A percentile compares a stretch with the other conserved stretches of the same genome.
Conservation (phyloP, 2,329 filamentous ascomycete species). For the Cordyceps fumosorosea region DNA sequence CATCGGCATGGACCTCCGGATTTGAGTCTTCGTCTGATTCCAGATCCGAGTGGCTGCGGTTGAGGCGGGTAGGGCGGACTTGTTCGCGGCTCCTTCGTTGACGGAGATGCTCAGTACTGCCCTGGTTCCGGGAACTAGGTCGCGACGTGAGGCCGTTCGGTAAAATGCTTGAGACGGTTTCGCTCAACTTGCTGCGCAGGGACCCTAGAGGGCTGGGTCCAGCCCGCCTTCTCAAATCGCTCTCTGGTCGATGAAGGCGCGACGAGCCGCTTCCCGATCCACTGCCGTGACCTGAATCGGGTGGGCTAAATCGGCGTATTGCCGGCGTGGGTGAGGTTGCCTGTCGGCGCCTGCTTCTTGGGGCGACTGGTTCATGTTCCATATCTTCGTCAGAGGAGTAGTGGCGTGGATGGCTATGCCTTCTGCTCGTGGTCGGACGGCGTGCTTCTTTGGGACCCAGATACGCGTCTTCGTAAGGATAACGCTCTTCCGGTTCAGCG, state of each 20-base stretch:
- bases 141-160: conserved; percentile 30
- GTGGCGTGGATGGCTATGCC: conserved; percentile 45
- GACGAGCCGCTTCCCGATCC: conserved; percentile 19
- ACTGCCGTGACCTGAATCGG: conserved; percentile 16
- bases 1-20: conserved; percentile 27
- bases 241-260: conserved; percentile 30
- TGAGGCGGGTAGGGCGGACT: conserved; percentile 33
- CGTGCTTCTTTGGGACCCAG: conserved; percentile 29
- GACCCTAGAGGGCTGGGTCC: conserved; percentile 31
- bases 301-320: conserved; percentile 11
- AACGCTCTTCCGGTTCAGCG: conserved; percentile 18
- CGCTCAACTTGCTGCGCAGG: conserved; percentile 38
- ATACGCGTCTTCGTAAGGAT: conserved; percentile 25
- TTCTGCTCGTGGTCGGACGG: conserved; percentile 27
- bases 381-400: conserved; percentile 36
- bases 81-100: conserved; percentile 35
- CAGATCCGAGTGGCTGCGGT: conserved; percentile 35
- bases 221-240: conserved; percentile 31
- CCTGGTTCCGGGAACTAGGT: conserved; percentile 28
- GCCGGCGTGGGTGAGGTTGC: conserved; percentile 12
- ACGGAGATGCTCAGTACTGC: conserved; percentile 23
- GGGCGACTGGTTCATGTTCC: conserved; percentile 24
- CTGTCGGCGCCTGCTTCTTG: conserved; percentile 18
- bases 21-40: conserved; percentile 31
- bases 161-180: conserved; percentile 39